Base-by-base conservation (phyloP, 768 basidiomycete genomes). In the Boletellus ananas region DNA sequence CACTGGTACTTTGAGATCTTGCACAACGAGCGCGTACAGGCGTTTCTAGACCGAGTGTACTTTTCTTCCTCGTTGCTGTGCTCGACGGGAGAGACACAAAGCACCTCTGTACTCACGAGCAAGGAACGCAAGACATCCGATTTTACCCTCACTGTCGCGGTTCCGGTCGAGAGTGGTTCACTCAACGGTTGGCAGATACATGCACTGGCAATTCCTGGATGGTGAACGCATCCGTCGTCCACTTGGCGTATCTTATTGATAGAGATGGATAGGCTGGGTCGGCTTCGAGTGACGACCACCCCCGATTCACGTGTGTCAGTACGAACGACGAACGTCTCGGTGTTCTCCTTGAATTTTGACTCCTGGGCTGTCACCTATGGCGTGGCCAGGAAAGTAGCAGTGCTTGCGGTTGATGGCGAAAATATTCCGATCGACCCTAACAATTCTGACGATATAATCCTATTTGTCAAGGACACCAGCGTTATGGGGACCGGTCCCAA, bases 1-100 rank as follows among this genome's bases (percentile, higher is more conserved):
- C 90, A 93, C 62, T 93, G 88, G 85, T 92, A 87, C 63, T 65
- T 75, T 3, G 65, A 72, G 3, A 70, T 87, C 23, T 72, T 93
- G 40, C 67, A 70, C 34, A 86, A 81, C 52, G 61, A 73, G 11
- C 65, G 68, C 17, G 85, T 87, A 2, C 70, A 78, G 45, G 54
- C 58, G 0, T 92, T 91, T 63, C 52, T 93, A 41, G 72, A 80
- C 27, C 52, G 63, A 0, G 51, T 67, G 29, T 53, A 50, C 36
- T 55, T 51, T 34, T 41, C 49, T n/a, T 58, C 43, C 8, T 27
- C 53, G 3, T 44, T 25, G 1, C 35, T 38, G 23, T 12, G 10
- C 36, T 16, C 27, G 3, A 21, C n/a, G 40, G 34, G 9, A 12
- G n/a, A 29, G n/a, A 34, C 12, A 31, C 25, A 35, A 27, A 17